Percentiles rank a stretch among this genome's conserved stretches.
These are phyloP conservation scores for Phellopilus nigrolimitatus DNA, from an alignment of 1,284 basidiomycete genomes.

Conservation along the genomic window DNA sequence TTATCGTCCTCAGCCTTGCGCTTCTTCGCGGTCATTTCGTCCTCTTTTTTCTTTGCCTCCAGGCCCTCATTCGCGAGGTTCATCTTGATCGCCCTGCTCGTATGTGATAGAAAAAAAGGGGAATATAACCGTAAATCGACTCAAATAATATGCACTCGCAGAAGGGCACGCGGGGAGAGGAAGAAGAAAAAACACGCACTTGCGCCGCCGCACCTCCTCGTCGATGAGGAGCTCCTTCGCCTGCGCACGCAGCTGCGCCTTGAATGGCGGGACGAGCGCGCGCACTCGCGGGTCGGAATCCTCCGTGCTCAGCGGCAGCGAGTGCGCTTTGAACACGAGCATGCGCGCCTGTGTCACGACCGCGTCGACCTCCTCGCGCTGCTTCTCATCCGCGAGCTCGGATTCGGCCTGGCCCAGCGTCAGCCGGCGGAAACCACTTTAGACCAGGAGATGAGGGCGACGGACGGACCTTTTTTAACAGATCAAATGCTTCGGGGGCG, in stretches of 20 bases:
- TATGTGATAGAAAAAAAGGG: constrained; percentile 9
- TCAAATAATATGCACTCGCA: not conserved
- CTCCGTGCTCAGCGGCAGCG: constrained; percentile 51
- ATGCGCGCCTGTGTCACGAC: constrained; percentile 67
- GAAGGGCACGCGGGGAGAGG: not conserved
- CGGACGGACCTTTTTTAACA: constrained; percentile 71
- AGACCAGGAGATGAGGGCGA: not conserved
- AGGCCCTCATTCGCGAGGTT: constrained; percentile 82
- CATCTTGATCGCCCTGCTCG: constrained; percentile 70
- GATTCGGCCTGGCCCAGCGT: constrained; percentile 57
- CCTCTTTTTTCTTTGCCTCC: constrained; percentile 80
- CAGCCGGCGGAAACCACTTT: not conserved
- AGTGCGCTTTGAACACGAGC: constrained; percentile 53
- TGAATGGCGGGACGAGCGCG: constrained; percentile 57
- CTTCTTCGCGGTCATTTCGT: constrained; percentile 67
- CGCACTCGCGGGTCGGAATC: constrained; percentile 54
- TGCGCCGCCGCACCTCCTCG: constrained; percentile 73
- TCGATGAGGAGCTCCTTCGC: constrained; percentile 78
- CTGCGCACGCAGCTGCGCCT: constrained; percentile 55
- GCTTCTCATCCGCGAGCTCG: constrained; percentile 67
- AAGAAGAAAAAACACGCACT: constrained; percentile 41
- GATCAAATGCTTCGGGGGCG: constrained; percentile 80
- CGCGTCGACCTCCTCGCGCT: constrained; percentile 75
- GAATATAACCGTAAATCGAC: constrained; percentile 6
- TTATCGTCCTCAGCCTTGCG: constrained; percentile 80